Evolutionary conservation across 2,329 filamentous ascomycete species (phyloP), one percentile per base, ranked within the genome.

Genomic region (Alternaria brassicae): DNA sequence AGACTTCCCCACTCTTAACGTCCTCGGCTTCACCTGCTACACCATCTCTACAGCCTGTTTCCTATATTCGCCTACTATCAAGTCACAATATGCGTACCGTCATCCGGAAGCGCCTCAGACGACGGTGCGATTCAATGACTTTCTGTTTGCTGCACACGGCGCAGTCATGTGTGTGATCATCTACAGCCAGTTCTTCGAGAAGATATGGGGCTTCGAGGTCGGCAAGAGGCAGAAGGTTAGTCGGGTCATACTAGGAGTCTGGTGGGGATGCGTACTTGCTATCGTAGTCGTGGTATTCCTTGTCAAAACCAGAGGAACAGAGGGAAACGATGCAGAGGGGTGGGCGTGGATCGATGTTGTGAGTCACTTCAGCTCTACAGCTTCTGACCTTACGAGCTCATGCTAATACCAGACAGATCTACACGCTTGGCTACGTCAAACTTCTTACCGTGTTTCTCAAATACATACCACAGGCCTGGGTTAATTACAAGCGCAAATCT

Each of bases 81-180:
- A 91, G 53, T 77, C 81, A 34, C 91, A 98, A 76, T 99, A 99
- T 81, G 93, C 92, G 21, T 84, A 86, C 17, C 88, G 95, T 60
- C 88, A 98, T 77, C 87, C 86, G 3, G 78, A 85, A 44, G 88
- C 89, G 4, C 88, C 91, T 7, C 86, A 90, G 41, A 92, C 94
- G 3, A 95, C 93, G 1, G 93, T 97, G 28, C 88, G 90, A 55
- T 86, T 92, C 79, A 98, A 98, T 79, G 95, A 99, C 80, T 85
- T 98, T 59, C 86, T 88, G 13, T 98, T 98, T 76, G 93, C 93
- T 15, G 81, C 87, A 3, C 93, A 98, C 79, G 94, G 91, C 32
- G 82, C 92, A 15, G 63, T 93, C 9, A 80, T 96, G 63, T 92
- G 89, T 68, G 69, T 86, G 41, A 75, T 97, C 55, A 87, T 88